Evolutionary conservation across 2,329 filamentous ascomycete genomes (phyloP), one percentile per base, ranked within the genome.

Genomic region (Simplicillium sp.): DNA sequence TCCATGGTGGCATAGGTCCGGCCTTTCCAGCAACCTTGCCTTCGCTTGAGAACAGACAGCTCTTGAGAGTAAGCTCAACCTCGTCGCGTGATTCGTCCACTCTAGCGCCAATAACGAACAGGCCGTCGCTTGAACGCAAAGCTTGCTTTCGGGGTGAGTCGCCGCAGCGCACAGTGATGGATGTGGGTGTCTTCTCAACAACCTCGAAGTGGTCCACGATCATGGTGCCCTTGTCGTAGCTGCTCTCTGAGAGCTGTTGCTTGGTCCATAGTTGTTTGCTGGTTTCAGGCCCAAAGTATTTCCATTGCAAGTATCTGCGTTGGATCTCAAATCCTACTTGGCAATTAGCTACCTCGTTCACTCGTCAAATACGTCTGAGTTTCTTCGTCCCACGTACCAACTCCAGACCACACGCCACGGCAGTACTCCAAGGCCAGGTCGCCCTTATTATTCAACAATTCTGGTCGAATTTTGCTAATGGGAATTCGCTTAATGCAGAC

Each of bases 161-260:
- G 13, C 82, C 82, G 48, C 76, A 82, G 16, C 82, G 75, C 16
- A 85, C 68, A 1, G 77, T 68, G 44, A 85, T 80, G 11, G 69
- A 64, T 7, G 67, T 68, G 0, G 72, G 63, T 0, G 73, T 79
- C 60, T 81, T 81, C 40, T 79, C 73, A 1, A 86, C 63, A 0
- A 86, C 80, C 56, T 85, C 78, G 53, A 86, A 86, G 57, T 86
- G 82, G 54, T 86, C 80, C 3, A 77, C 82, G 43, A 86, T 73
- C 33, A 67, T 54, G 1, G 81, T 82, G 29, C 81, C 81, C 32
- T 71, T 65, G 15, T 78, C 71, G 54, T 85, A 86, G 9, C 49
- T 66, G 43, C 67, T 76, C n/a, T 59, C 50, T 6, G 66, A 56
- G 2, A 86, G 69, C 39, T 80, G 67, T 11, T 68, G 58, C 3